A percentile compares a stretch with the other conserved stretches of the same genome.
Evolutionary conservation across 2,329 filamentous ascomycete species (phyloP).

Genomic region (Cordyceps sp.): DNA sequence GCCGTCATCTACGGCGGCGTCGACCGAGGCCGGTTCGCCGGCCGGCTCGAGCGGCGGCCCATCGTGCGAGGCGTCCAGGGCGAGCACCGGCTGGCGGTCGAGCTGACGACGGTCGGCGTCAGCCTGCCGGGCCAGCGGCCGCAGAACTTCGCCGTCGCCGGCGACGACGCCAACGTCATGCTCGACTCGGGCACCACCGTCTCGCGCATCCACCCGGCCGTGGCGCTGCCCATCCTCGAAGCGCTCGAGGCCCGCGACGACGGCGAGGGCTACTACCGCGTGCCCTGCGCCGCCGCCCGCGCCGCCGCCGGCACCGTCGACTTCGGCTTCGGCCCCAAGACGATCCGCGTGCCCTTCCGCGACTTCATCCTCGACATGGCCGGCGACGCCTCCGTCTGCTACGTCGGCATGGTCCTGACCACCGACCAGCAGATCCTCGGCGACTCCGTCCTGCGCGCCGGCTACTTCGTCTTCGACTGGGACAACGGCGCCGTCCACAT

Average conservation of each 20-base stretch:
- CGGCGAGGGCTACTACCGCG: constrained; percentile 24
- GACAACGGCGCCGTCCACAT: constrained; percentile 24
- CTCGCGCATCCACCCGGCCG: constrained; percentile 23
- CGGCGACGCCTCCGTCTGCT: constrained; percentile 18
- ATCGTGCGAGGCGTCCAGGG: constrained; percentile 21
- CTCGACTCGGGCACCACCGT: constrained; percentile 37
- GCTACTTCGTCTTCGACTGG: constrained; percentile 30
- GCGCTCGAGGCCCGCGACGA: constrained; percentile 24
- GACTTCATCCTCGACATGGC: constrained; percentile 31
- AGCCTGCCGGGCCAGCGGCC: constrained; percentile 7
- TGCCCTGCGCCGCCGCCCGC: constrained; percentile 23
- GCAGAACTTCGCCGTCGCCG: constrained; percentile 9
- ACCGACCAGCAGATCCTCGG: constrained; percentile 26
- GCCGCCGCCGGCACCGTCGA: constrained; percentile 21
- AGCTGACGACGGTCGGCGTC: constrained; percentile 14
- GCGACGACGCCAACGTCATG: constrained; percentile 22
- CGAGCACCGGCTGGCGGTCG: constrained; percentile 19
- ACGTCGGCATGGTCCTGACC: constrained; percentile 22
- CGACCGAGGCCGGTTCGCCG: constrained; percentile 33
- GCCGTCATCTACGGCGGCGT: constrained; percentile 36
- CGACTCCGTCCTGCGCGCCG: constrained; percentile 24
- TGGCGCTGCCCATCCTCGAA: constrained; percentile 24
- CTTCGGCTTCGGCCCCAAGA: constrained; percentile 27
- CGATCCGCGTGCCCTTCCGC: constrained; percentile 23
- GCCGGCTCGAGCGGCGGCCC: constrained; percentile 23